Conservation (phyloP, 2,329 filamentous ascomycete genomes). For the Fusarium hostae region DNA sequence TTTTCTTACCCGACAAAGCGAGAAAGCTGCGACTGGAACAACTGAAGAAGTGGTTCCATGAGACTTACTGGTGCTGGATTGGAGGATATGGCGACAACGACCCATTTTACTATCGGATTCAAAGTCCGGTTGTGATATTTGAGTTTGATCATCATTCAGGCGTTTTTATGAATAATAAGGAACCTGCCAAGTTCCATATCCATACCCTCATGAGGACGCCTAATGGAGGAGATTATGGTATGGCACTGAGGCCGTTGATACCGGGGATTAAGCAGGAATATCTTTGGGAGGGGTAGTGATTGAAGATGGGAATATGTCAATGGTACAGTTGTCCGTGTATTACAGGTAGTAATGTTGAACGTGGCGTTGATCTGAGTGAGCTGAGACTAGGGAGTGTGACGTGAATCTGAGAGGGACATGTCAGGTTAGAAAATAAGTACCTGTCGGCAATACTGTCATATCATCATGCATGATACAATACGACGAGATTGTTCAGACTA, state of each 20-base stretch:
- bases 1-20: conserved; percentile 71
- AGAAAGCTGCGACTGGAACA: conserved; percentile 65
- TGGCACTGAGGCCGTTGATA: conserved; percentile 57
- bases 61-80: conserved; percentile 86
- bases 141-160: conserved; percentile 86
- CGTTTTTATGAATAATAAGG: conserved; percentile 77
- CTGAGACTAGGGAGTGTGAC: background rate
- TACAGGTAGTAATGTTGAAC: rapidly evolving
- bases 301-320: rapidly evolving
- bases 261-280: conserved; percentile 44
- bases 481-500: rapidly evolving
- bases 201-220: conserved; percentile 79
- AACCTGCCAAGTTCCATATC: conserved; percentile 82
- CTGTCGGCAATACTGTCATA: background rate
- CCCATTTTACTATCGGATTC: conserved; percentile 81
- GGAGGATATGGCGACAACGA: conserved; percentile 74
- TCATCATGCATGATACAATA: rapidly evolving
- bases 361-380: background rate
- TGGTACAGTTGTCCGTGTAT: rapidly evolving
- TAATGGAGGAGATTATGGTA: conserved; percentile 81
- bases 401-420: background rate
- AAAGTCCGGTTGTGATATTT: conserved; percentile 77
- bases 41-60: conserved; percentile 65
- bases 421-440: rapidly evolving
- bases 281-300: conserved; percentile 30